These are phyloP conservation scores for Suillus luteus DNA, from an alignment of 768 basidiomycete genomes.

Conservation along the genomic window DNA sequence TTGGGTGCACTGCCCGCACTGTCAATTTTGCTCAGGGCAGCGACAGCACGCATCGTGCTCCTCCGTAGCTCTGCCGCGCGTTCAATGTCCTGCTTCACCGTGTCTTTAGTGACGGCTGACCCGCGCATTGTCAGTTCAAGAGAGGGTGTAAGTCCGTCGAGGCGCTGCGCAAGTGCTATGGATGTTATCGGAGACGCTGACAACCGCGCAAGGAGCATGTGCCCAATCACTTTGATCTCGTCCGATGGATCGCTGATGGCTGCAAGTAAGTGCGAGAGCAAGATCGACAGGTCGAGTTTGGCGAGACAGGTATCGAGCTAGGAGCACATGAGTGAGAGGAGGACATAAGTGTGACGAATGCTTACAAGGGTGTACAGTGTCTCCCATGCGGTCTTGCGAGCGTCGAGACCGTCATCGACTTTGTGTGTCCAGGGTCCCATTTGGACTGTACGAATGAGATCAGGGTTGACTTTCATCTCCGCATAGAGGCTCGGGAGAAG, in stretches of 20 bases:
- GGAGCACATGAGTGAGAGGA: slow-evolving; percentile 5
- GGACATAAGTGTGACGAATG: slow-evolving; percentile 3
- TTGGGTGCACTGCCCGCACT: slow-evolving; percentile 60
- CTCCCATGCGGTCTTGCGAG: slow-evolving; percentile 96
- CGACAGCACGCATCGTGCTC: slow-evolving; percentile 85
- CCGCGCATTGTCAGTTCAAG: slow-evolving; percentile 91
- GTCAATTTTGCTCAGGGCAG: slow-evolving; percentile 76
- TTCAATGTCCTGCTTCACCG: slow-evolving; percentile 91
- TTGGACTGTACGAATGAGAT: slow-evolving; percentile 86
- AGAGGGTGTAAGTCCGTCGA: slow-evolving; percentile 83
- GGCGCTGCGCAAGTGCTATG: slow-evolving; percentile 64
- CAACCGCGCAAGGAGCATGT: slow-evolving; percentile 93
- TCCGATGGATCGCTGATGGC: slow-evolving; percentile 90
- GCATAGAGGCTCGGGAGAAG: slow-evolving; percentile 84
- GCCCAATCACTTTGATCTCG: slow-evolving; percentile 95
- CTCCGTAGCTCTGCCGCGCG: slow-evolving; percentile 88
- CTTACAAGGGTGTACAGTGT: slow-evolving; percentile 92
- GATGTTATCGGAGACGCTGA: slow-evolving; percentile 84
- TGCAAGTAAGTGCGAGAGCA: slow-evolving; percentile 77
- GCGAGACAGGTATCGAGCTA: slow-evolving; percentile 90
- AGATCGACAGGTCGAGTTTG: slow-evolving; percentile 85
- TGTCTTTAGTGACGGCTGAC: slow-evolving; percentile 87
- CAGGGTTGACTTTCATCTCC: slow-evolving; percentile 78
- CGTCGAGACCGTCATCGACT: slow-evolving; percentile 95
- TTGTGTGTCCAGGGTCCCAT: slow-evolving; percentile 99